These are phyloP conservation scores for Speleostelium caveatum DNA, from an alignment of 78 protist genomes.

Conservation along the genomic window DNA sequence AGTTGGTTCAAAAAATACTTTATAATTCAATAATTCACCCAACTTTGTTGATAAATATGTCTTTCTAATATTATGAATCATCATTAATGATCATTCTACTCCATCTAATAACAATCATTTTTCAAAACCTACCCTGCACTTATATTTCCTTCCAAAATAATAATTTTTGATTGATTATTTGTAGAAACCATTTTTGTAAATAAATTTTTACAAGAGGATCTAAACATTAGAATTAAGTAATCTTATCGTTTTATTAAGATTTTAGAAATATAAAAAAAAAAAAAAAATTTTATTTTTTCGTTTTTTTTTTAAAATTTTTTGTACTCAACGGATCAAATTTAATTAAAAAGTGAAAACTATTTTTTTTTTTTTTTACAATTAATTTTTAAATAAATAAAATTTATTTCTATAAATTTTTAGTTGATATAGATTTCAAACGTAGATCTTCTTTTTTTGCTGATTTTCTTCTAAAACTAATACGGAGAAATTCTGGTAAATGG, in stretches of 20 bases:
- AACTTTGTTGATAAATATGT: conserved; percentile 46
- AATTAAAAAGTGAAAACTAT: too few relatives aligned
- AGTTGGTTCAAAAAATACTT: conserved; percentile 83
- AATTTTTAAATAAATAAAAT: too few relatives aligned
- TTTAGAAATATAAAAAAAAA: too few relatives aligned
- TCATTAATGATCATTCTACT: not conserved
- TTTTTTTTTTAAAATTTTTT: too few relatives aligned
- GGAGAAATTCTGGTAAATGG: conserved; percentile 68
- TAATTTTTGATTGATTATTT: conserved; percentile 38
- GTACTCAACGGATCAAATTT: too few relatives aligned
- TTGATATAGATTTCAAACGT: conserved; percentile 20
- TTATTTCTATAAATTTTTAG: too few relatives aligned
- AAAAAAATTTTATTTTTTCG: too few relatives aligned
- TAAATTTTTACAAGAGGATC: too few relatives aligned
- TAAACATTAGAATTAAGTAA: too few relatives aligned
- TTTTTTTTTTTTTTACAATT: too few relatives aligned
- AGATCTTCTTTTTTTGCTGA: conserved; percentile 36
- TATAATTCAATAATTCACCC: conserved; percentile 37
- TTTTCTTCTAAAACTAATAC: conserved; percentile 56
- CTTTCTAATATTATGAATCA: conserved; percentile 13
- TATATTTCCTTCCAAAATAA: conserved; percentile 86
- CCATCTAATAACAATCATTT: not conserved
- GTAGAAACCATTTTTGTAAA: too few relatives aligned
- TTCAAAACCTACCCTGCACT: conserved; percentile 62
- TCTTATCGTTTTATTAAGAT: too few relatives aligned